phyloP scores from a whole-genome alignment of 768 basidiomycete genomes.

The Trametes cubensis region DNA sequence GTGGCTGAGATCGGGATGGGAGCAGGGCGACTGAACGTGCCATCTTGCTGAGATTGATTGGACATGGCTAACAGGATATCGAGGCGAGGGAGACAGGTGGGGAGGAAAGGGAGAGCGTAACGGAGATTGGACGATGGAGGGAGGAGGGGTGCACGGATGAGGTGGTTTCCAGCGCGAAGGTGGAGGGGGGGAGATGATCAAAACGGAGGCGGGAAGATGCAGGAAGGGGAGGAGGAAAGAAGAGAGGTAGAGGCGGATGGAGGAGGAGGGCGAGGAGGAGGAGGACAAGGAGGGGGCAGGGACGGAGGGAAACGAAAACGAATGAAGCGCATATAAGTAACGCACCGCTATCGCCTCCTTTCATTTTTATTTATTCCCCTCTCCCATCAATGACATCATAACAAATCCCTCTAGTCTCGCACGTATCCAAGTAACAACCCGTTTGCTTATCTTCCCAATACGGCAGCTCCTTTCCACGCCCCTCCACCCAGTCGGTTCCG shows the following conservation, averaged over 20 bases:
- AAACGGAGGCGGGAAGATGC: not conserved
- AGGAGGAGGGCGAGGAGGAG: conserved; percentile 10
- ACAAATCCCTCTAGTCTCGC: not conserved
- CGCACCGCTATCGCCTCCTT: too few species aligned
- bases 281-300: conserved; percentile 12
- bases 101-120: conserved; percentile 4
- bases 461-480: conserved; percentile 16
- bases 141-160: conserved; percentile 16
- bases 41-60: conserved; percentile 19
- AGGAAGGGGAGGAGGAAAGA: not conserved
- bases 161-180: not conserved
- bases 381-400: conserved; percentile 18
- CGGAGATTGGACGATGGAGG: conserved; percentile 7
- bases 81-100: not conserved
- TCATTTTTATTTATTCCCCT: not conserved
- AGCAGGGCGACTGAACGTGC: conserved; percentile 21
- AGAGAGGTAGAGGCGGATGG: conserved; percentile 19
- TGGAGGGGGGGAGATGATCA: conserved; percentile 20
- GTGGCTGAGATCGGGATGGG: conserved; percentile 24
- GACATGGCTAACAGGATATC: conserved; percentile 21
- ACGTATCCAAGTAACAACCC: not conserved
- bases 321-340: not conserved
- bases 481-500: too few species aligned
- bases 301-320: conserved; percentile 15
- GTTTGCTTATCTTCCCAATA: not conserved